These are phyloP conservation scores for Hericium coralloides DNA, from an alignment of 768 basidiomycete species.

Conservation along the genomic window DNA sequence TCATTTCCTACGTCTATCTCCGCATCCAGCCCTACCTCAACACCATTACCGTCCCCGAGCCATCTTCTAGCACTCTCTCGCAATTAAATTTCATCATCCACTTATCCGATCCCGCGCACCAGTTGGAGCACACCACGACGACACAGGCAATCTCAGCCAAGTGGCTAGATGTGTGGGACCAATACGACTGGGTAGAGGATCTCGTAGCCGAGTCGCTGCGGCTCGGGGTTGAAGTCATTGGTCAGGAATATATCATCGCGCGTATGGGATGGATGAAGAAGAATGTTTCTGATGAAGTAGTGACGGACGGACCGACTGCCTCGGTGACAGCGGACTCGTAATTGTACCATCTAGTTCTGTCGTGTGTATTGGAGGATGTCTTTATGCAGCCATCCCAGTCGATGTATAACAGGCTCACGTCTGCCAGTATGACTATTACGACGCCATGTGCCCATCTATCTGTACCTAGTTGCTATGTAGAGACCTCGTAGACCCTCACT, in stretches of 20 bases:
- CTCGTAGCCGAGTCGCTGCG: constrained; percentile 79
- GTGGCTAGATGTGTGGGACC: constrained; percentile 89
- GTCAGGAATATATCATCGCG: constrained; percentile 83
- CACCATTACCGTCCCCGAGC: constrained; percentile 36
- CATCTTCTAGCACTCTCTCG: constrained; percentile 16
- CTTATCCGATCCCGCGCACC: constrained; percentile 70
- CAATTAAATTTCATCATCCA: constrained; percentile 58
- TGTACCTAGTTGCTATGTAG: constrained; percentile 3
- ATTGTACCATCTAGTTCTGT: not conserved
- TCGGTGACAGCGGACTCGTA: constrained; percentile 6
- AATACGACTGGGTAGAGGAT: constrained; percentile 96
- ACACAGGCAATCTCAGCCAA: constrained; percentile 77
- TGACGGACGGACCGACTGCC: constrained; percentile 5
- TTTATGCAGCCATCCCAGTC: not conserved
- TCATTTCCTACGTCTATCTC: constrained; percentile 86
- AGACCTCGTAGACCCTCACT: constrained; percentile 33
- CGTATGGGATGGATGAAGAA: constrained; percentile 75
- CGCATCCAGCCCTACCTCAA: constrained; percentile 85
- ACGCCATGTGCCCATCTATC: not conserved
- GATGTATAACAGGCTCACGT: not conserved
- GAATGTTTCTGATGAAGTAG: constrained; percentile 7
- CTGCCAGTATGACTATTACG: not conserved
- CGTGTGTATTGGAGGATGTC: not conserved
- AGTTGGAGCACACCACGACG: constrained; percentile 64
- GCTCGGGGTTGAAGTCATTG: constrained; percentile 80